Evolutionary conservation across 306 rosid genomes (phyloP), one percentile per base, ranked within the genome.

Genomic region (Rosa lucieae): DNA sequence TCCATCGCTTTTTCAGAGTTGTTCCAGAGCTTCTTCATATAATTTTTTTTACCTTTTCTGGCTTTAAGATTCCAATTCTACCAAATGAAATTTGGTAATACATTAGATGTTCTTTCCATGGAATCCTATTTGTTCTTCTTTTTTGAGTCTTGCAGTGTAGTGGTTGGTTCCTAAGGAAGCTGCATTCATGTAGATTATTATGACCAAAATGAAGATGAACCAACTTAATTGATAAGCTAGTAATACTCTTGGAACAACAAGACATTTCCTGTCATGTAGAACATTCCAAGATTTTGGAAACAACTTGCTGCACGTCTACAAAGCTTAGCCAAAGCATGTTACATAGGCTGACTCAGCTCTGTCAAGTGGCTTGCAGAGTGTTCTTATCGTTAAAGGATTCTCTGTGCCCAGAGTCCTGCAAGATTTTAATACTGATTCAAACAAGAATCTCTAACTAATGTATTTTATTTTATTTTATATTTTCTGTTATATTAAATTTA

Each of bases 141-240:
- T 18, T 13, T 20, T 35, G 40, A 37, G 20, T 46, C 21, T 32
- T 29, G 18, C 26, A 39, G 42, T 63, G 18, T 47, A 63, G 49
- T 62, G 40, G 71, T 18, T 76, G 46, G 23, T 76, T n/a, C 53
- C 35, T n/a, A n/a, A n/a, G n/a, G n/a, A n/a, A n/a, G n/a, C n/a
- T n/a, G n/a, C n/a, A n/a, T 32, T 32, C 37, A 32, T 32, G 37
- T 32, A 32, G 37, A 32, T 32, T 32, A 32, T 32, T 32, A 32
- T 32, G 18, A 65, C 46, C 21, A 6, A 14, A 29, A 65, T 0
- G 5, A 65, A 44, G 53, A 42, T 69, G 52, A 44, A 69, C 55
- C 73, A 69, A 10, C 51, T 40, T 67, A 66, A 37, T 37, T 35
- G 10, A 37, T 32, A 23, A 9, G 61, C 44, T 20, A 63, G 11